A percentile compares a stretch with the other conserved stretches of the same genome.
These are phyloP conservation scores for Phytophthora nicotianae DNA, from an alignment of 352 stramenopile species.

Conservation along the genomic window DNA sequence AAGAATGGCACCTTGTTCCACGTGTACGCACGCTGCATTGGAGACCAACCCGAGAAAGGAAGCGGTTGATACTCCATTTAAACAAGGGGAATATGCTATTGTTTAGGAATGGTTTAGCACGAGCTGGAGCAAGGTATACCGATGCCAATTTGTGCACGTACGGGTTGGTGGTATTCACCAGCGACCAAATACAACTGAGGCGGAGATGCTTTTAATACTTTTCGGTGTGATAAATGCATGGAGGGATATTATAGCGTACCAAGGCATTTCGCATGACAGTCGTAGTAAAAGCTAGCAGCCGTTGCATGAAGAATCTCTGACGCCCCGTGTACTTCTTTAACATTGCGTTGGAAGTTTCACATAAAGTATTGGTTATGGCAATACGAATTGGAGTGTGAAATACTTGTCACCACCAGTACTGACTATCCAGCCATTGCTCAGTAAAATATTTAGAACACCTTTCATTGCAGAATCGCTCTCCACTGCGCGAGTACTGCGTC, in stretches of 20 bases:
- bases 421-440: not conserved
- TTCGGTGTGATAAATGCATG: not conserved
- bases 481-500: not conserved
- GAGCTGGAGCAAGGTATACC: not conserved
- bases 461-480: not conserved
- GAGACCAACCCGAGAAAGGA: not conserved
- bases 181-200: not conserved
- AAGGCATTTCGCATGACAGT: conserved; percentile 1
- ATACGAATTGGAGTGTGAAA: not conserved
- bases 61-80: not conserved
- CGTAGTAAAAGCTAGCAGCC: conserved; percentile 5
- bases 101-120: not conserved
- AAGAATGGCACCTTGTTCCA: not conserved
- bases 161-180: not conserved
- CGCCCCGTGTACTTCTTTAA: conserved; percentile 11
- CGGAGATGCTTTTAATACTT: not conserved
- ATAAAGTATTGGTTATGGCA: not conserved
- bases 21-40: not conserved
- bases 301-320: conserved; percentile 14
- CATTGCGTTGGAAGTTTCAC: conserved; percentile 3
- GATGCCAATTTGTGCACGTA: not conserved
- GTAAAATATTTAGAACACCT: conserved; percentile 3
- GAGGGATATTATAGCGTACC: not conserved
- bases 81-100: not conserved
- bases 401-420: not conserved